phyloP scores from a whole-genome alignment of 345 rosid species.

The Camelina sativa region DNA sequence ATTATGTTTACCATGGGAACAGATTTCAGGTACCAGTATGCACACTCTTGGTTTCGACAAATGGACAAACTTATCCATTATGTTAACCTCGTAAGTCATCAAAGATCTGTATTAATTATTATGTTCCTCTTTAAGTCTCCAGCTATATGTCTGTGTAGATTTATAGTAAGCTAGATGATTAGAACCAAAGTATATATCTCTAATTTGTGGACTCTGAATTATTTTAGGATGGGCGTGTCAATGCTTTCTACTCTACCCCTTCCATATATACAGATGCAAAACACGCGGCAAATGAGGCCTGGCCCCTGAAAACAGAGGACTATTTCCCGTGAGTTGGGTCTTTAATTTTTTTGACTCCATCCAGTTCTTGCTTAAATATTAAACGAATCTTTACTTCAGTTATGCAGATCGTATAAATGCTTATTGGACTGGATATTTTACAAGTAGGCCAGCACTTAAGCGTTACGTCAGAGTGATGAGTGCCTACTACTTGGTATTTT shows the following conservation, averaged over 20 bases:
- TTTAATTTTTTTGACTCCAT: not conserved
- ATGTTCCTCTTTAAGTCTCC: not conserved
- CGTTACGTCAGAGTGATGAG: conserved; percentile 92
- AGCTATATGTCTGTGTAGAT: conserved; percentile 13
- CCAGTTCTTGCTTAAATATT: conserved; percentile 33
- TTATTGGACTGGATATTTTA: conserved; percentile 97
- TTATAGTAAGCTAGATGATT: not conserved
- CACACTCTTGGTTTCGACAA: conserved; percentile 86
- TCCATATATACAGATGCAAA: conserved; percentile 98
- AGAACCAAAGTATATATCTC: conserved; percentile 7
- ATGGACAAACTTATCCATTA: conserved; percentile 98
- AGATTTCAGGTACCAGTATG: conserved; percentile 95
- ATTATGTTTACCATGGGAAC: conserved; percentile 99
- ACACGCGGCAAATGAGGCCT: conserved; percentile 66
- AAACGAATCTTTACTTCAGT: conserved; percentile 52
- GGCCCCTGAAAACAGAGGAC: conserved; percentile 91
- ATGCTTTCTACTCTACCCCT: conserved; percentile 95
- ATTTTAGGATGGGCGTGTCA: conserved; percentile 91
- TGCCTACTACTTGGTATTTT: conserved; percentile 82
- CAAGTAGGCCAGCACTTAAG: conserved; percentile 92
- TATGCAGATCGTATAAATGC: conserved; percentile 94
- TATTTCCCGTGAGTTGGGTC: conserved; percentile 86
- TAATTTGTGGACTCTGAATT: conserved; percentile 28
- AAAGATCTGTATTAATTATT: not conserved
- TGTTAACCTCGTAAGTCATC: conserved; percentile 77